Base-by-base conservation (phyloP, 495 filamentous ascomycete genomes). In the Tirmania nivea region DNA sequence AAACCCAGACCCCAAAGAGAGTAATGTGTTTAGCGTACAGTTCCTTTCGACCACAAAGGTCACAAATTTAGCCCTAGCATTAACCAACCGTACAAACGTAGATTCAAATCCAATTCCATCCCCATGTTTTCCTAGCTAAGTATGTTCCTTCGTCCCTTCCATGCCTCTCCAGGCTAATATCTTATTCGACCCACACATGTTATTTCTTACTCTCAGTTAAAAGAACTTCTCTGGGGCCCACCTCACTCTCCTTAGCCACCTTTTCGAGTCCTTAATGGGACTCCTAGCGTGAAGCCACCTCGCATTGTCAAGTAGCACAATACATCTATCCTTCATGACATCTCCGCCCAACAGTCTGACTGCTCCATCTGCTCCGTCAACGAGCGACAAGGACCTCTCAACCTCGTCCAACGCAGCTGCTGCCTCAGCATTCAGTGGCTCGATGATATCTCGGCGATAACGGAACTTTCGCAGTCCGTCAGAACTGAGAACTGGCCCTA, bases 391-490 rank as follows among this genome's bases (percentile, higher is more conserved):
- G 3, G 39, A 35, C 14, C 45, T 37, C 16, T 60, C 59, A 20
- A 76, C 62, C 20, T 73, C 69, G 55, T 67, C 72, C 34, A 73
- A 68, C 2, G 73, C 75, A 59, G 62, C 67, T 59, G 65, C 65
- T 3, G 73, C 65, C 51, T 75, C 74, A 12, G 72, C 65, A 2
- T 66, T 69, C 5, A 75, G 59, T 31, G 59, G 58, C 10, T 64
- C 63, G 31, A 70, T 61, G 8, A 61, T 58, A 48, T 62, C 58
- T 21, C 49, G 54, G 1, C 55, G 55, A 49, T 52, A 58, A 14
- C 60, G 56, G n/a, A 61, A 39, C n/a, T 56, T 61, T 19, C 39
- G 17, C 39, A 1, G 14, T 19, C 39, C 39, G 12, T 31, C 52
- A 0, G 36, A n/a, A n/a, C 53, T 34, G n/a, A 60, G 9, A 10